Evolutionary conservation across 1,284 basidiomycete genomes (phyloP), one percentile per base, ranked within the genome.

Genomic region (Cutaneotrichosporon sp.): DNA sequence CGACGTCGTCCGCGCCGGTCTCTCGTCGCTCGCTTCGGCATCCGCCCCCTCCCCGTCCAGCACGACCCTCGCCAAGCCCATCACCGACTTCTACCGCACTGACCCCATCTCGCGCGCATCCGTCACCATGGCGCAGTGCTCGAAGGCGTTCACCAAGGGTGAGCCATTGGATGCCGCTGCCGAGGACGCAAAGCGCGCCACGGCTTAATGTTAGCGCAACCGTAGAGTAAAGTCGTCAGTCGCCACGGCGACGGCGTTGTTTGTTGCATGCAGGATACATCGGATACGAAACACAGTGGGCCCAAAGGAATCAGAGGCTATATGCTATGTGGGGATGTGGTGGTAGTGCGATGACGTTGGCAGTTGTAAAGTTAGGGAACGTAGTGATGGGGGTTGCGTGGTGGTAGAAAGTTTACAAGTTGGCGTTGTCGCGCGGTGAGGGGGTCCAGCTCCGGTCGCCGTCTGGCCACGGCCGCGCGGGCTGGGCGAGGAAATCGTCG

Each of bases 71-170:
- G 84, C 84, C 80, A 91, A 89, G 81, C 90, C 93, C 3, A 90
- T 99, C 72, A 73, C 83, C 63, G 97, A 97, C 84, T 99, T 98
- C 82, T 99, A 98, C 83, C 89, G 94, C 82, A 98, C 96, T 51
- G 84, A 85, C 72, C 80, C 83, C 7, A 81, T 85, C 66, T 83
- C 82, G 40, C 75, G 84, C 62, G 82, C 83, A 22, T 76, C 74
- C 16, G 80, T 82, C 52, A 82, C 81, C 26, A 82, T 82, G 81
- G 81, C 81, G 2, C 71, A 76, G 56, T 82, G 81, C 67, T 74
- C 70, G 47, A 81, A 81, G 71, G 75, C 79, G 10, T 81, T 81
- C 62, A 75, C 76, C 38, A 77, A 76, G 62, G 77, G 78, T 70
- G 72, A 80, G 47, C 65, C 64, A 59, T 65, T 65, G 64, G 57